These are phyloP conservation scores for Penicillium italicum DNA, from an alignment of 2,329 filamentous ascomycete species.

Conservation along the genomic window DNA sequence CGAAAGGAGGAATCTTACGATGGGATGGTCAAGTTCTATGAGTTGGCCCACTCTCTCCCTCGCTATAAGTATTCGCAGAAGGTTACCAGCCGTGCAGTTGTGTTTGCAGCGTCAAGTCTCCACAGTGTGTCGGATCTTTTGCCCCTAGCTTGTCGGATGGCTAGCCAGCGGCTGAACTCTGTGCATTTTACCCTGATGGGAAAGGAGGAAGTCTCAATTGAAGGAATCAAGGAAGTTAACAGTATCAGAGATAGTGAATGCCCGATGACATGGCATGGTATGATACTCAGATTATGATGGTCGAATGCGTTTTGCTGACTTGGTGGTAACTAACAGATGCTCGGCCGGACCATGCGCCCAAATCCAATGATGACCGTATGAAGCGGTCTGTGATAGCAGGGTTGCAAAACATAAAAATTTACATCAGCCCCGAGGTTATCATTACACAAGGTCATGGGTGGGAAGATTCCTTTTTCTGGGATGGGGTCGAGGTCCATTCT, in stretches of 20 bases:
- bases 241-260: constrained; percentile 68
- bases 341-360: constrained; percentile 66
- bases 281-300: constrained; percentile 44
- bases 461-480: constrained; percentile 68
- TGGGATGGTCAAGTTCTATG: constrained; percentile 66
- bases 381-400: constrained; percentile 61
- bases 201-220: constrained; percentile 64
- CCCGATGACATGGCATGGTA: constrained; percentile 59
- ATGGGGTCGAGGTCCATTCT: constrained; percentile 56
- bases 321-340: constrained; percentile 51
- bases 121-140: constrained; percentile 69
- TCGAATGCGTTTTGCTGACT: constrained; percentile 2
- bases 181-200: constrained; percentile 83
- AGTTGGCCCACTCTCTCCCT: constrained; percentile 62
- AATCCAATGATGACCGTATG: constrained; percentile 68
- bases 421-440: constrained; percentile 72
- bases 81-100: constrained; percentile 61
- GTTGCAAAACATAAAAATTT: constrained; percentile 66
- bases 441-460: constrained; percentile 64
- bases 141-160: constrained; percentile 86
- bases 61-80: constrained; percentile 50
- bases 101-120: constrained; percentile 75
- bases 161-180: constrained; percentile 60
- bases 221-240: constrained; percentile 71
- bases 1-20: constrained; percentile 48